phyloP scores from a whole-genome alignment of 2,329 filamentous ascomycete genomes.

The Furcasterigmium sp. region DNA sequence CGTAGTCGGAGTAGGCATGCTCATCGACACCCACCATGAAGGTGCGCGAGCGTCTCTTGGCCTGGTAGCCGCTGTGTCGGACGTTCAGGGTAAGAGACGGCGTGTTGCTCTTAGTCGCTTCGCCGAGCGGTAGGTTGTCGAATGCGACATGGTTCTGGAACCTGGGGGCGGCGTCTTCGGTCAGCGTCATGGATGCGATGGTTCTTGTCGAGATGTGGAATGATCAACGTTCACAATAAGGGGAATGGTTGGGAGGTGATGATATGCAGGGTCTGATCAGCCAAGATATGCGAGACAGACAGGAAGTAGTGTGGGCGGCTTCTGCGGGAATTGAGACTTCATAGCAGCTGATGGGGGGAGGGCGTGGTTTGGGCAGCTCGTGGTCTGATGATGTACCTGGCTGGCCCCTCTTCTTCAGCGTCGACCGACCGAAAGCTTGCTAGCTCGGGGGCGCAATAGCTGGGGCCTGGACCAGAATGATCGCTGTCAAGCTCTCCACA shows the following conservation, averaged over 20 bases:
- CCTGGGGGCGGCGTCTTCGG: slow-evolving; percentile 29
- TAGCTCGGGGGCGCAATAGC: too few species aligned
- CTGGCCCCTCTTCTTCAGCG: not conserved
- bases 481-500: not conserved
- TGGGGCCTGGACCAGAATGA: too few species aligned
- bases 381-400: slow-evolving; percentile 4
- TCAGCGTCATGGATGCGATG: slow-evolving; percentile 37
- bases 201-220: slow-evolving; percentile 1
- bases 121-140: slow-evolving; percentile 53
- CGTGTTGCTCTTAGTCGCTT: slow-evolving; percentile 54
- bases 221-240: not conserved
- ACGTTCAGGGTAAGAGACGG: slow-evolving; percentile 75
- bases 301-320: slow-evolving; percentile 3
- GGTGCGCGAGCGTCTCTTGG: slow-evolving; percentile 73
- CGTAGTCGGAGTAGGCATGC: slow-evolving; percentile 87
- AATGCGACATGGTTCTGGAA: slow-evolving; percentile 57
- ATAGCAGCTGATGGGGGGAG: not conserved
- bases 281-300: not conserved
- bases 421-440: too few species aligned
- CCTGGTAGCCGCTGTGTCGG: slow-evolving; percentile 81
- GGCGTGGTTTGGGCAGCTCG: not conserved
- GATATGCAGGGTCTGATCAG: not conserved
- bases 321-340: not conserved
- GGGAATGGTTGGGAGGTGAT: not conserved
- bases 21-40: slow-evolving; percentile 90